These are phyloP conservation scores for Calonectria naviculata DNA, from an alignment of 2,329 filamentous ascomycete genomes.

Conservation along the genomic window DNA sequence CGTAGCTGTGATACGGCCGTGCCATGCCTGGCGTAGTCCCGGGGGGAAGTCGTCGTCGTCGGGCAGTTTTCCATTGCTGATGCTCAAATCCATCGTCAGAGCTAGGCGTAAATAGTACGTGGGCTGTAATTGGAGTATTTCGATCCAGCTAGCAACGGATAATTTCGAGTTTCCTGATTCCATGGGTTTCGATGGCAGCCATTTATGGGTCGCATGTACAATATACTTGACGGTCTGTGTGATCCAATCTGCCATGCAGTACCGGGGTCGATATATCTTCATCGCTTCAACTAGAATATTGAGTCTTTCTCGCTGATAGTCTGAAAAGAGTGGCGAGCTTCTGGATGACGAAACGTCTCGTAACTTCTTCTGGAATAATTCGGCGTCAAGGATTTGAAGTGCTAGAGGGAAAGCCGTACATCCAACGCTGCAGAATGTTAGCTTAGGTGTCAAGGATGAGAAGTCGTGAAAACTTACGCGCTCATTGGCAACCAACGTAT, in stretches of 20 bases:
- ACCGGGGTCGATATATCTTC: slow-evolving; percentile 33
- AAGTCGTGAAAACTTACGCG: slow-evolving; percentile 25
- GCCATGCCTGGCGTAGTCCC: slow-evolving; percentile 21
- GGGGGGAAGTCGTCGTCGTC: slow-evolving; percentile 39
- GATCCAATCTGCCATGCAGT: slow-evolving; percentile 40
- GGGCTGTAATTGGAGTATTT: slow-evolving; percentile 31
- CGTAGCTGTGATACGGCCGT: background rate
- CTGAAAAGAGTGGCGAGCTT: background rate
- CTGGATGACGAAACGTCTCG: background rate
- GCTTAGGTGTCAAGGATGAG: fast-evolving
- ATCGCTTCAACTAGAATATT: slow-evolving; percentile 34
- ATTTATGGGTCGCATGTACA: slow-evolving; percentile 28
- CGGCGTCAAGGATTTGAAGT: slow-evolving; percentile 36
- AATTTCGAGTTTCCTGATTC: background rate
- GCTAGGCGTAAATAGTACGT: slow-evolving; percentile 33
- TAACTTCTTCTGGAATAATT: slow-evolving; percentile 28
- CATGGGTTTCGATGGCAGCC: background rate
- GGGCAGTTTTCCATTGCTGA: slow-evolving; percentile 36
- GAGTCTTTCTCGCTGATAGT: slow-evolving; percentile 33
- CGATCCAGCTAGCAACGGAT: slow-evolving; percentile 22
- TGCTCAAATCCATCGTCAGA: slow-evolving; percentile 38
- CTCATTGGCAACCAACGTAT: slow-evolving; percentile 40
- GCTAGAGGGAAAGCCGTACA: slow-evolving; percentile 36
- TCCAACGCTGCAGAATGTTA: slow-evolving; percentile 23
- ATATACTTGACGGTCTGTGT: slow-evolving; percentile 34